Evolutionary conservation across 345 rosid genomes (phyloP).

Genomic region (Schrenkiella parvula): DNA sequence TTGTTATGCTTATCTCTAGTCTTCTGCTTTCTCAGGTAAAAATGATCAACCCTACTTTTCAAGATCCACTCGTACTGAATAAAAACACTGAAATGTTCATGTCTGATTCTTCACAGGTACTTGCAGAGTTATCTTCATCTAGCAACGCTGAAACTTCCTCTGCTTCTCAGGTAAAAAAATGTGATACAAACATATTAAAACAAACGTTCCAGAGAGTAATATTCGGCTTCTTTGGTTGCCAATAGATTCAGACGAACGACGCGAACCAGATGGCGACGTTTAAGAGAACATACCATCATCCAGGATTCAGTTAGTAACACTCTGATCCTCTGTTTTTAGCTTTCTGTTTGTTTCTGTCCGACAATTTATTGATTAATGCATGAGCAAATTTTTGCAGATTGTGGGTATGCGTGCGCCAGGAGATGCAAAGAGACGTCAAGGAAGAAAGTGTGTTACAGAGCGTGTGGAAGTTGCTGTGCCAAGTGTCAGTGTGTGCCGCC

Average conservation of each 20-base stretch:
- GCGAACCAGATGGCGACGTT: constrained; percentile 24
- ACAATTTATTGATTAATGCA: neutral
- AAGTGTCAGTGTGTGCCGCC: constrained; percentile 68
- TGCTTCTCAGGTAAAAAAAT: constrained; percentile 25
- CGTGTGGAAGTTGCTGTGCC: constrained; percentile 62
- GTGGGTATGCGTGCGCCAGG: constrained; percentile 41
- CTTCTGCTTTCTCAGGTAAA: constrained; percentile 26
- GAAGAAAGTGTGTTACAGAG: constrained; percentile 52
- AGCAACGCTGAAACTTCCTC: constrained; percentile 20
- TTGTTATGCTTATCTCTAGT: constrained; percentile 24
- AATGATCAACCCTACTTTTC: neutral
- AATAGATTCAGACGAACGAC: constrained; percentile 23
- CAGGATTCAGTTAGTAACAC: constrained; percentile 21
- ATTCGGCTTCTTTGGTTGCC: neutral
- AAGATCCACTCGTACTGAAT: neutral
- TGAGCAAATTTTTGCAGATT: constrained; percentile 29
- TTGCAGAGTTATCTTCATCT: constrained; percentile 20
- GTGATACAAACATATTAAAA: neutral
- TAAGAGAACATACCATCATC: constrained; percentile 23
- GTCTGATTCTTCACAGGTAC: constrained; percentile 8
- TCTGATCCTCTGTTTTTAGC: neutral
- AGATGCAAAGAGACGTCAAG: constrained; percentile 56
- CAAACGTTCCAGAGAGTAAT: neutral
- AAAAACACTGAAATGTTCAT: neutral
- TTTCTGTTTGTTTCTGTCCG: neutral